Evolutionary conservation across 495 filamentous ascomycete genomes (phyloP).

Genomic region (Endocarpon pusillum): DNA sequence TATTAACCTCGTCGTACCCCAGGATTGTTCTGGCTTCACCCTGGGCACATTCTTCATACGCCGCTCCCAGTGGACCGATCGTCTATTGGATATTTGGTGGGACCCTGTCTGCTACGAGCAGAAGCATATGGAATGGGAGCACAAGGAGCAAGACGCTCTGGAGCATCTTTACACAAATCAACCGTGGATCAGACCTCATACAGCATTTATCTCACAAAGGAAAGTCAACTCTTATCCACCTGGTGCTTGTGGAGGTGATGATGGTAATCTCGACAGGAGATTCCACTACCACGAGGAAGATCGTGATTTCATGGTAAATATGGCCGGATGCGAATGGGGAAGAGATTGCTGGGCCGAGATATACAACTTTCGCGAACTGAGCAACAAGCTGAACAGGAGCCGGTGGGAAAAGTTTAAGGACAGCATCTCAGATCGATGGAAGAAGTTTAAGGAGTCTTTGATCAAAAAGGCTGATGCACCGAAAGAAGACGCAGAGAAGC

Average conservation of each 20-base stretch:
- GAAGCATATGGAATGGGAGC: conserved; percentile 98
- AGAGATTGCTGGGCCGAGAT: conserved; percentile 97
- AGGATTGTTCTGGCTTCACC: conserved; percentile 94
- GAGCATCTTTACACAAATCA: conserved; percentile 85
- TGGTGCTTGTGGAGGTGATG: conserved; percentile 65
- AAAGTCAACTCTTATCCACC: conserved; percentile 87
- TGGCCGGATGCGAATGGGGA: conserved; percentile 94
- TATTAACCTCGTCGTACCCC: conserved; percentile 74
- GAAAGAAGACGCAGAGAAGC: no score
- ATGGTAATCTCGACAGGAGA: conserved; percentile 52
- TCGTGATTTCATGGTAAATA: conserved; percentile 92
- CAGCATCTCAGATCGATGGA: conserved; percentile 12
- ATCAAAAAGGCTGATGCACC: no score
- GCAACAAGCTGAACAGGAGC: conserved; percentile 69
- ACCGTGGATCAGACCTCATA: conserved; percentile 79
- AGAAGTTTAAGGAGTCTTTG: conserved; percentile 9
- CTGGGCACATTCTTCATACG: conserved; percentile 88
- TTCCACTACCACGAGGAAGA: conserved; percentile 80
- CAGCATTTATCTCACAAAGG: conserved; percentile 80
- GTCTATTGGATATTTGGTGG: conserved; percentile 94
- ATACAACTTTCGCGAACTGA: conserved; percentile 77
- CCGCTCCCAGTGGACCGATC: conserved; percentile 75
- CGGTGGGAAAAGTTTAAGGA: conserved; percentile 49
- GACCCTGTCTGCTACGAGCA: conserved; percentile 96
- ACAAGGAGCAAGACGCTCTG: conserved; percentile 92